Evolutionary conservation across 2,329 filamentous ascomycete species (phyloP), one percentile per base, ranked within the genome.

Genomic region (Sporothrix pallida): DNA sequence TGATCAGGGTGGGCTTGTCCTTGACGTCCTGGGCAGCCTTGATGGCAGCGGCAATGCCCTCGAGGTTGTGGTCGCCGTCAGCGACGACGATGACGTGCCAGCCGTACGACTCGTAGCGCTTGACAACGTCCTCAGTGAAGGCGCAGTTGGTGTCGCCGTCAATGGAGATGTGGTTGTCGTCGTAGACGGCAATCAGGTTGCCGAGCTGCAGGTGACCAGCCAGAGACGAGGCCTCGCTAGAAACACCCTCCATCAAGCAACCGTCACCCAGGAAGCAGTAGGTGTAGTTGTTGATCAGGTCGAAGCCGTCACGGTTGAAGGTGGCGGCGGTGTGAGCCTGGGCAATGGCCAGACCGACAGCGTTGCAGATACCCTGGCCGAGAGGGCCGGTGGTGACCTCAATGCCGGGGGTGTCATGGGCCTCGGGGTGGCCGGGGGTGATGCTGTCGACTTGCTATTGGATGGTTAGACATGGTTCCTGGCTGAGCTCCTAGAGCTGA

Each of bases 351-450:
- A 99, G 91, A 91, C 96, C 96, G 80, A 99, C 96, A 79, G 96
- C 95, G 83, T 98, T 99, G 85, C 91, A 90, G 84, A 99, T 93
- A 89, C 96, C 96, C 87, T 99, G 96, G 78, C 96, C 96, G 74
- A 99, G 93, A 82, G 96, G 96, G 77, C 96, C 96, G 79, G 96
- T 99, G 83, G 96, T 99, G 80, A 99, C 96, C 87, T 99, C 96
- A 81, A 99, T 86, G 85, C 96, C 96, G 78, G 95, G 94, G 80
- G 95, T 98, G 84, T 98, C 96, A 84, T 98, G 94, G 77, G 94
- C 87, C 87, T 99, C 96, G 79, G 96, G 96, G 85, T 99, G 96
- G 81, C 96, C 96, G 75, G 96, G 95, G 75, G 94, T 97, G 83
- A 93, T 97, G 89, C 86, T 88, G 81, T 87, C 89, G 79, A 89